A percentile compares a stretch with the other conserved stretches of the same genome.
Evolutionary conservation across 768 basidiomycete genomes (phyloP).

Genomic region (Tylopilus subfusipes): DNA sequence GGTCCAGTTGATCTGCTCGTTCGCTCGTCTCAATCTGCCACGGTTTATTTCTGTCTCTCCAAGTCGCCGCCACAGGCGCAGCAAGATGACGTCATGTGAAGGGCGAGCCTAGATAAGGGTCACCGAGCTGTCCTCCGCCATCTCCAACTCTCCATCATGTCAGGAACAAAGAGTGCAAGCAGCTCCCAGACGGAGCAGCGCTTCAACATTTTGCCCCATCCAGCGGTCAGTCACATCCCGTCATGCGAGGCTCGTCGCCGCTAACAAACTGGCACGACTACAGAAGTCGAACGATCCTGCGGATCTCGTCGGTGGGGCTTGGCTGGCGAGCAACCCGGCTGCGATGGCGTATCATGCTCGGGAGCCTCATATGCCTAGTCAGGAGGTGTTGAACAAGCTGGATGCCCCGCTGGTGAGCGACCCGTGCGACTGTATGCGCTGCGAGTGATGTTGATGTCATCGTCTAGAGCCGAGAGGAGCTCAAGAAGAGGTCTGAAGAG

Average conservation of each 20-base stretch:
- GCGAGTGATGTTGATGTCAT: not conserved
- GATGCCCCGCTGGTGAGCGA: slow-evolving; percentile 45
- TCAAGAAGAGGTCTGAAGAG: slow-evolving; percentile 43
- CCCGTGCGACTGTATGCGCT: not conserved
- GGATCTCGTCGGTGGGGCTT: slow-evolving; percentile 40
- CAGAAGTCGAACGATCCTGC: slow-evolving; percentile 62
- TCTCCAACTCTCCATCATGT: slow-evolving; percentile 14
- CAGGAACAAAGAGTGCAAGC: slow-evolving; percentile 6
- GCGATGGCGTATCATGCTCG: slow-evolving; percentile 46
- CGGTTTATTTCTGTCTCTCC: no score
- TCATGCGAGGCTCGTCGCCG: not conserved
- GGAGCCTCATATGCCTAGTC: slow-evolving; percentile 48
- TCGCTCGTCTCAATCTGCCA: no score
- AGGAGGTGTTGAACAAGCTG: slow-evolving; percentile 41
- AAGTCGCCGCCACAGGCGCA: not conserved
- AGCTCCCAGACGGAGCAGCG: slow-evolving; percentile 31
- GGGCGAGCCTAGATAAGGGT: slow-evolving; percentile 10
- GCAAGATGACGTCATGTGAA: slow-evolving; percentile 17
- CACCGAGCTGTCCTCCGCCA: not conserved
- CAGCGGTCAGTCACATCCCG: slow-evolving; percentile 43
- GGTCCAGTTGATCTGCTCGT: no score
- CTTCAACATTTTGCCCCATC: slow-evolving; percentile 58
- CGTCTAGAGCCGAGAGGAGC: slow-evolving; percentile 49
- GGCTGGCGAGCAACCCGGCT: slow-evolving; percentile 38
- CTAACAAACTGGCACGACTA: not conserved